Conservation (phyloP, 352 stramenopile species). For the Globisporangium heterothallicum region DNA sequence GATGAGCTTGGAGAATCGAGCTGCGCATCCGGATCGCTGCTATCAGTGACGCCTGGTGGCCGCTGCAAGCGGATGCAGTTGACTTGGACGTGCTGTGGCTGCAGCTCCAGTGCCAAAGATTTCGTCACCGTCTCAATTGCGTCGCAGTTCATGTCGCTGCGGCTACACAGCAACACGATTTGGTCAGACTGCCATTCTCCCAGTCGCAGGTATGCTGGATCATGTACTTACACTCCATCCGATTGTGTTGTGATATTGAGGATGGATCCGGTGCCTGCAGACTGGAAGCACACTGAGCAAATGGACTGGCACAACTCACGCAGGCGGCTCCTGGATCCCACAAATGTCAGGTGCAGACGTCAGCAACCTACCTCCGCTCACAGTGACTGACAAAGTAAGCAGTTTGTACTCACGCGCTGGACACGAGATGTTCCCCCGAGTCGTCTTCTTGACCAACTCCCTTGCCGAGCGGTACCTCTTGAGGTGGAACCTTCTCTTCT, state of each 20-base stretch:
- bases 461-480: no score
- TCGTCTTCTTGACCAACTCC: conserved; percentile 6
- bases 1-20: no score
- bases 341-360: no score
- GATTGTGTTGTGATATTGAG: conserved; percentile 26
- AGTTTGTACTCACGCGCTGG: conserved; percentile 10
- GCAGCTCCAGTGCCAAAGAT: conserved; percentile 31
- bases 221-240: conserved; percentile 8
- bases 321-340: conserved; percentile 18
- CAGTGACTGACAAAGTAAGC: no score
- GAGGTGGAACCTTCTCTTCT: not conserved
- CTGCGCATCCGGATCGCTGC: not conserved
- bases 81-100: conserved; percentile 34
- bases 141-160: conserved; percentile 8
- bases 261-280: conserved; percentile 13
- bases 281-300: conserved; percentile 20
- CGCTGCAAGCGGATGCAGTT: conserved; percentile 49
- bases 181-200: not conserved
- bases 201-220: not conserved
- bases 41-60: not conserved
- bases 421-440: not conserved
- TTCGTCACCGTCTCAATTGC: conserved; percentile 37
- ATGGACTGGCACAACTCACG: conserved; percentile 25
- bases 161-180: not conserved
- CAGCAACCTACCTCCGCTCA: no score